Evolutionary conservation across 1,284 basidiomycete genomes (phyloP).

Genomic region (Tilletia walkeri): DNA sequence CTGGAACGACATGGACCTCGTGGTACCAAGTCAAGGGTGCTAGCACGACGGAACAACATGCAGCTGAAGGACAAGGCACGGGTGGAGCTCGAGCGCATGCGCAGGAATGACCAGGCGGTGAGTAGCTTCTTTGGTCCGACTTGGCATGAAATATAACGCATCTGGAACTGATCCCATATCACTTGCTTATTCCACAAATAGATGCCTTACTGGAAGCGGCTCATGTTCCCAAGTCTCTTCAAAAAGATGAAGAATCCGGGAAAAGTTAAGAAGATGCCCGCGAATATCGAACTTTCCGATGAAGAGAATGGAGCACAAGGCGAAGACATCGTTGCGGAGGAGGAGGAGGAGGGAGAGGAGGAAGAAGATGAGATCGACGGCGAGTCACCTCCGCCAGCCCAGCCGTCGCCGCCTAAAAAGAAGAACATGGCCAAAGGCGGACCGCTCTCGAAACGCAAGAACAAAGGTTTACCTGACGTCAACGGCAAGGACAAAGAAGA

Average conservation of each 20-base stretch:
- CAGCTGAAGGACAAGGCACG: conserved; percentile 46
- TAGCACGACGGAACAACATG: conserved; percentile 42
- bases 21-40: conserved; percentile 22
- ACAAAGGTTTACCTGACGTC: too few species aligned
- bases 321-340: not conserved
- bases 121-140: not conserved
- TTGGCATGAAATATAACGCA: not conserved
- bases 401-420: too few species aligned
- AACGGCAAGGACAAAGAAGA: too few species aligned
- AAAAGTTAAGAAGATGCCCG: not conserved
- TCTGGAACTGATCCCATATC: not conserved
- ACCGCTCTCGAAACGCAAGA: too few species aligned
- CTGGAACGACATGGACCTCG: conserved; percentile 30
- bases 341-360: conserved; percentile 3
- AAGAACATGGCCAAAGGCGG: too few species aligned
- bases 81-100: conserved; percentile 40
- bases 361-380: not conserved
- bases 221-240: not conserved
- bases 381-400: too few species aligned
- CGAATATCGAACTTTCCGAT: not conserved
- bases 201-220: not conserved
- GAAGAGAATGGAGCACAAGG: not conserved
- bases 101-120: conserved; percentile 18
- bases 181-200: not conserved
- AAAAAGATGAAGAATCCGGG: not conserved